phyloP scores from a whole-genome alignment of 495 filamentous ascomycete species.

The Podospora comata region DNA sequence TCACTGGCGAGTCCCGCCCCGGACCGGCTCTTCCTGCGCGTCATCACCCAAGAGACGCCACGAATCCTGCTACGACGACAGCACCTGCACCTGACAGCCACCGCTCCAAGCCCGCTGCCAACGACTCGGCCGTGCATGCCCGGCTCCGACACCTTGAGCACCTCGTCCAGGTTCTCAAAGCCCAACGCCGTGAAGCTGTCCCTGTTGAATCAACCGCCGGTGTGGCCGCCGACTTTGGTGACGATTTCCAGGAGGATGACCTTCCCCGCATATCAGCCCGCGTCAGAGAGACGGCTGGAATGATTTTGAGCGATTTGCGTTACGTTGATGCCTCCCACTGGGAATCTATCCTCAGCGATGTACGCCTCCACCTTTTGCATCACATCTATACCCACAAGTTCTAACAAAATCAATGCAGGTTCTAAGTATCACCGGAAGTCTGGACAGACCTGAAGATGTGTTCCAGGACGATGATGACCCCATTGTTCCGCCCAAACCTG shows the following conservation, averaged over 20 bases:
- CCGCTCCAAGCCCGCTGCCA: slow-evolving; percentile 20
- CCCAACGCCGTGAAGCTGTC: slow-evolving; percentile 24
- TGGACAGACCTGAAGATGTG: slow-evolving; percentile 20
- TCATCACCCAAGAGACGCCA: slow-evolving; percentile 27
- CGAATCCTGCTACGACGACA: neutral
- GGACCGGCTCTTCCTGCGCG: slow-evolving; percentile 35
- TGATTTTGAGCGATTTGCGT: slow-evolving; percentile 39
- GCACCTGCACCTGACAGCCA: neutral
- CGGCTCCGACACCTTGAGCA: slow-evolving; percentile 53
- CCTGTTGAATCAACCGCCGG: neutral
- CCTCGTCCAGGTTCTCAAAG: slow-evolving; percentile 47
- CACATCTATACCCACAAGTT: neutral
- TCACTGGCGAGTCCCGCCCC: slow-evolving; percentile 9
- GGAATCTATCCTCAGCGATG: slow-evolving; percentile 52
- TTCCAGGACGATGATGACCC: slow-evolving; percentile 26
- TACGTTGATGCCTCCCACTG: slow-evolving; percentile 52
- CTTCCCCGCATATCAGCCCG: slow-evolving; percentile 5
- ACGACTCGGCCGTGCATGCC: slow-evolving; percentile 44
- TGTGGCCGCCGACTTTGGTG: neutral
- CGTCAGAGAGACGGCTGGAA: slow-evolving; percentile 26
- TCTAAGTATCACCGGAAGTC: slow-evolving; percentile 26
- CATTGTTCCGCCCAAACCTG: slow-evolving; percentile 26
- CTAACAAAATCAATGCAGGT: slow-evolving; percentile 25
- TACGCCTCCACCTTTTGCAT: slow-evolving; percentile 23
- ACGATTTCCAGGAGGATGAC: slow-evolving; percentile 15